These are phyloP conservation scores for Lactuca saligna DNA, from an alignment of 129 eudicot genomes.

Conservation along the genomic window DNA sequence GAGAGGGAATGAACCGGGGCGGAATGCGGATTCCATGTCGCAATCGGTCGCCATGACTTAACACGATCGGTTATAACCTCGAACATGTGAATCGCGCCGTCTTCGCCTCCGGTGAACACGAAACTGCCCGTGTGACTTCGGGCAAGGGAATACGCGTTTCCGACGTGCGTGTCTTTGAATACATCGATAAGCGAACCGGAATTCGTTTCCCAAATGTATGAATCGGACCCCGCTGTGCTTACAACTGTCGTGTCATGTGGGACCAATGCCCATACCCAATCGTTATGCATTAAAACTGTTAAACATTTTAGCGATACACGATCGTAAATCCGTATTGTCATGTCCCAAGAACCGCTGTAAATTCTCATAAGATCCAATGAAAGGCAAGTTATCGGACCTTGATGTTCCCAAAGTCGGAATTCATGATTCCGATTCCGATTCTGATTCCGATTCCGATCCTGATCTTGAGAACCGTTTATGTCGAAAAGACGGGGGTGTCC, in stretches of 20 bases:
- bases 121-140: constrained; percentile 90
- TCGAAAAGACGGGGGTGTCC: constrained; percentile 71
- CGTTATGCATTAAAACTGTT: constrained; percentile 66
- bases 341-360: constrained; percentile 97
- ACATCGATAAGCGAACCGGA: constrained; percentile 45
- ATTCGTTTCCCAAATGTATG: constrained; percentile 71
- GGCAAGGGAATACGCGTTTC: constrained; percentile 71
- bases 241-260: constrained; percentile 71
- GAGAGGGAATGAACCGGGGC: constrained; percentile 82
- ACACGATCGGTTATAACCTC: constrained; percentile 43
- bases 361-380: constrained; percentile 64
- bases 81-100: constrained; percentile 82
- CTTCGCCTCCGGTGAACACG: constrained; percentile 89
- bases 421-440: constrained; percentile 46
- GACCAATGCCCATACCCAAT: constrained; percentile 86
- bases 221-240: constrained; percentile 81
- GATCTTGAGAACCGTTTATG: constrained; percentile 47
- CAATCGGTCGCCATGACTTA: constrained; percentile 44
- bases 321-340: constrained; percentile 80
- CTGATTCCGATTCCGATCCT: constrained; percentile 28
- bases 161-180: constrained; percentile 51
- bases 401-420: constrained; percentile 88
- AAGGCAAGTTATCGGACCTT: constrained; percentile 84
- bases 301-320: constrained; percentile 59
- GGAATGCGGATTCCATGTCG: constrained; percentile 83